A percentile compares a stretch with the other conserved stretches of the same genome.
phyloP scores from a whole-genome alignment of 352 stramenopile species.

The Phytophthora meadii region DNA sequence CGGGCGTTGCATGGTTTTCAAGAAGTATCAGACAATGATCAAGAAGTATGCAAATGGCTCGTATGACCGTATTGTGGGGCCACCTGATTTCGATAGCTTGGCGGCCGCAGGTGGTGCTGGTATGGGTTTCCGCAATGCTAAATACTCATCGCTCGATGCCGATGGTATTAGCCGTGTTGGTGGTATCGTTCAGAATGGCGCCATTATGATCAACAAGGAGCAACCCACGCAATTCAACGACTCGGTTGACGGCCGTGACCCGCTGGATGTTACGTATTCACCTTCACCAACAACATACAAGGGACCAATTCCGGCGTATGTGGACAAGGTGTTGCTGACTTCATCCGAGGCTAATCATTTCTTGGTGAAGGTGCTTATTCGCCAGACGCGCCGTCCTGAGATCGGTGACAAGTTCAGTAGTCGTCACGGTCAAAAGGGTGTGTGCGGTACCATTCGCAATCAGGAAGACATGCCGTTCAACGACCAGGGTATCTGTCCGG shows the following conservation, averaged over 20 bases:
- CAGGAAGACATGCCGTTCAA: conserved; percentile 99
- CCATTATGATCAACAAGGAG: conserved; percentile 99
- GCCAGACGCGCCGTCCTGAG: conserved; percentile 96
- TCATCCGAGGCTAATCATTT: conserved; percentile 98
- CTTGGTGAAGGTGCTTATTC: conserved; percentile 97
- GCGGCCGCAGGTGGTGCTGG: conserved; percentile 48
- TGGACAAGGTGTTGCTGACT: conserved; percentile 99
- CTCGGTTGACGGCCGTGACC: conserved; percentile 77
- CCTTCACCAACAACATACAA: conserved; percentile 96
- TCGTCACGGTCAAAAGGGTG: conserved; percentile 99
- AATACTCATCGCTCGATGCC: conserved; percentile 94
- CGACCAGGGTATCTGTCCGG: conserved; percentile 97
- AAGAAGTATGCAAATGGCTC: conserved; percentile 97
- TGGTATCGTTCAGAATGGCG: conserved; percentile 91
- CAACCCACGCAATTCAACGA: conserved; percentile 95
- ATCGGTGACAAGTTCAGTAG: conserved; percentile 99
- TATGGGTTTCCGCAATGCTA: conserved; percentile 87
- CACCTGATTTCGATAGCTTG: conserved; percentile 90
- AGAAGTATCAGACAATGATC: conserved; percentile 98
- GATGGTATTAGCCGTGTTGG: conserved; percentile 96
- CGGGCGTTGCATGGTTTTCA: conserved; percentile 98
- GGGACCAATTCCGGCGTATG: conserved; percentile 93
- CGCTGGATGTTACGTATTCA: conserved; percentile 83
- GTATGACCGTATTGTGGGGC: conserved; percentile 94
- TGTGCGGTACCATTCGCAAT: conserved; percentile 96